These are phyloP conservation scores for Candolleomyces eurysporus DNA, from an alignment of 768 basidiomycete genomes.

Conservation along the genomic window DNA sequence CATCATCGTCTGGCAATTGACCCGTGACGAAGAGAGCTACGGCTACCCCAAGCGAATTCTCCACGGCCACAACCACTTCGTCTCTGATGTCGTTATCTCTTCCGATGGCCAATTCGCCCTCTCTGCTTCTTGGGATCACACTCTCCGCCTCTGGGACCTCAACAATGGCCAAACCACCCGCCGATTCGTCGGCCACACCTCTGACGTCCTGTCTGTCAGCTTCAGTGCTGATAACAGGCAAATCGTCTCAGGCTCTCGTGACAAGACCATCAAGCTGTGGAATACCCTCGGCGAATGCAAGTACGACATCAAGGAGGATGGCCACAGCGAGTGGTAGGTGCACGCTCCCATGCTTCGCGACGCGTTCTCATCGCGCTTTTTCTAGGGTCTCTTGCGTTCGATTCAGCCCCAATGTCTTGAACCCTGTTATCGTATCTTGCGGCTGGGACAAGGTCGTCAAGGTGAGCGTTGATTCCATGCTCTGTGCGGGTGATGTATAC, in stretches of 20 bases:
- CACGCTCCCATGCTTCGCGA: conserved; percentile 20
- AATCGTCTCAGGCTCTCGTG: conserved; percentile 97
- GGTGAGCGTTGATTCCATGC: conserved; percentile 48
- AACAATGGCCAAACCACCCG: conserved; percentile 96
- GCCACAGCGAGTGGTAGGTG: conserved; percentile 87
- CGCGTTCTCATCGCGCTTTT: conserved; percentile 6
- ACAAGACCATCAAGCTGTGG: conserved; percentile 98
- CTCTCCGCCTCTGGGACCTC: conserved; percentile 98
- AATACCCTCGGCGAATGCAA: conserved; percentile 99
- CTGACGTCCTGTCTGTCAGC: conserved; percentile 97
- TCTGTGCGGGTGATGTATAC: conserved; percentile 30
- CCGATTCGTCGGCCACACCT: conserved; percentile 96
- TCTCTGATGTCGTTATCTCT: conserved; percentile 97
- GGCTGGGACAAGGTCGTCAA: conserved; percentile 99
- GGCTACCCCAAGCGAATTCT: conserved; percentile 98
- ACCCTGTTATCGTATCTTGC: conserved; percentile 97
- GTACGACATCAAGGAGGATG: conserved; percentile 98
- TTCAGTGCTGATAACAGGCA: conserved; percentile 99
- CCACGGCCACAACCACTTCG: conserved; percentile 99
- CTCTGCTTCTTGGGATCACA: conserved; percentile 99
- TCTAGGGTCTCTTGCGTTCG: conserved; percentile 96
- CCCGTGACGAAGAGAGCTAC: conserved; percentile 86
- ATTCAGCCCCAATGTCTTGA: conserved; percentile 96
- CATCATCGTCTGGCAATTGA: conserved; percentile 99
- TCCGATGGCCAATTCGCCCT: conserved; percentile 99